Base-by-base conservation (phyloP, 2,329 filamentous ascomycete species). In the Cordyceps militaris region DNA sequence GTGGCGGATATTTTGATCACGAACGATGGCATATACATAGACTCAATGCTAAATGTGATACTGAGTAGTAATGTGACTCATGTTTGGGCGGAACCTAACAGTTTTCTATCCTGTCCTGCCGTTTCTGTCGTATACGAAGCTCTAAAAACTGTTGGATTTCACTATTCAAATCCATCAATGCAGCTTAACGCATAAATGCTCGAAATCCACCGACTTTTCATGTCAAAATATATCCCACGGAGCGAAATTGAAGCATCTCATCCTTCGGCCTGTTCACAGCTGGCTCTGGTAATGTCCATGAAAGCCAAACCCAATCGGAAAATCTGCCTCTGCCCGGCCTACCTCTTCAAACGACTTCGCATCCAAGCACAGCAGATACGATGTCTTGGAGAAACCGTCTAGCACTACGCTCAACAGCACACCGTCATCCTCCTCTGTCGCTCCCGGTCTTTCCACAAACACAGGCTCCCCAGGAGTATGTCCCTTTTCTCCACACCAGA, bases 401-500 rank as follows among this genome's bases (percentile, higher is more conserved):
- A 89, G 74, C 4, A 89, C 80, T 1, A 89, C 78, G 48, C 74
- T 82, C 58, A 88, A 65, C 21, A 88, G 57, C 1, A 84, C 78
- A 0, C 85, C 85, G 56, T 84, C 83, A 63, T 89, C 86, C 65
- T 88, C 85, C 0, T 73, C 76, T 4, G 61, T 63, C 0, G 74
- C 68, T 6, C 65, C 71, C 4, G 74, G 72, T 8, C 71, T 66
- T 1, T 79, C 72, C 1, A 91, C 75, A 61, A 89, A 90, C 32
- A 90, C 83, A 0, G 86, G 76, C 68, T 90, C 87, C 1, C 86
- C 82, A 0, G 87, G 87, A 0, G 84, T 86, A 63, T 89, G 85
- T 0, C 79, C 84, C 1, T 72, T 67, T 0, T 75, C 74, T 0
- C 75, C 75, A 11, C 79, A 75, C 87, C 87, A 90, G 60, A 80